Conservation (phyloP, 2,329 filamentous ascomycete genomes). For the Monosporascus sp. region DNA sequence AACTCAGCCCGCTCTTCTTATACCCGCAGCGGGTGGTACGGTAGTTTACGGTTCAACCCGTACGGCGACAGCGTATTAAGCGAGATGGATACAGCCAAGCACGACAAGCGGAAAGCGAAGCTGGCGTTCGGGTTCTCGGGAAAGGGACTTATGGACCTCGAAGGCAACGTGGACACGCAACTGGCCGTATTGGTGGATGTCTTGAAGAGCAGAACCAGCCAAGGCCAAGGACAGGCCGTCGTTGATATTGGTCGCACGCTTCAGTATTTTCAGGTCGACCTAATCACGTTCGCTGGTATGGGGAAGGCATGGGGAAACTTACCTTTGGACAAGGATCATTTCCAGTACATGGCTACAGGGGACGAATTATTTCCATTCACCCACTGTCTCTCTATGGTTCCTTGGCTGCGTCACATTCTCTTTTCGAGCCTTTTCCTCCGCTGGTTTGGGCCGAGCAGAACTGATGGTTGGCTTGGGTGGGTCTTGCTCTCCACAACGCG, state of each 20-base stretch:
- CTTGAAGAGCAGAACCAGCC: constrained; percentile 13
- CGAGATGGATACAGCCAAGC: constrained; percentile 15
- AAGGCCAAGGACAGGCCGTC: constrained; percentile 2
- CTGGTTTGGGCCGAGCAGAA: constrained; percentile 15
- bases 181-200: constrained; percentile 15
- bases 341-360: constrained; percentile 16
- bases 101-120: constrained; percentile 24
- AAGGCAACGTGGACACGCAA: constrained; percentile 19
- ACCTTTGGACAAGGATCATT: constrained; percentile 16
- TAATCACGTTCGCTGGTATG: constrained; percentile 17
- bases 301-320: constrained; percentile 21
- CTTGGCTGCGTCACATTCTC: constrained; percentile 15
- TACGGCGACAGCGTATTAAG: constrained; percentile 20
- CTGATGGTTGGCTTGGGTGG: constrained; percentile 14
- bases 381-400: constrained; percentile 17
- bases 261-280: constrained; percentile 20
- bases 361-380: constrained; percentile 15
- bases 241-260: constrained; percentile 19
- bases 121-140: constrained; percentile 20
- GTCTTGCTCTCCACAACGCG: neutral
- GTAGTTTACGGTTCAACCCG: constrained; percentile 19
- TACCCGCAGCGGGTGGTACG: constrained; percentile 20
- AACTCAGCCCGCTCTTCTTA: constrained; percentile 23
- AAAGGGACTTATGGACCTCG: constrained; percentile 20
- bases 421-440: constrained; percentile 15